These are phyloP conservation scores for Penicillium italicum DNA, from an alignment of 2,329 filamentous ascomycete species.

Conservation along the genomic window DNA sequence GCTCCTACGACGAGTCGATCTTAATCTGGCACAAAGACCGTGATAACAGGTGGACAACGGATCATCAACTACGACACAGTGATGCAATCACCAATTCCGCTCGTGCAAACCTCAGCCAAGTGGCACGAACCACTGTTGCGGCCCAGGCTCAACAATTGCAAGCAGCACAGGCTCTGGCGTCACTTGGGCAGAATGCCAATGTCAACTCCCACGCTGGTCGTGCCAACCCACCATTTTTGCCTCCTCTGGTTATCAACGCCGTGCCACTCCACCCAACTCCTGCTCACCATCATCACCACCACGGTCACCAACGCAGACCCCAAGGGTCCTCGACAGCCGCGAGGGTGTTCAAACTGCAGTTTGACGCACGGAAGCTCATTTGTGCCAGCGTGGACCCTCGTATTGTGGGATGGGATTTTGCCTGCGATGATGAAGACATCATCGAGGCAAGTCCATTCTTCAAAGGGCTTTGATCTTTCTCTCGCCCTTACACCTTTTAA, in stretches of 20 bases:
- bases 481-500: not conserved
- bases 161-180: conserved; percentile 15
- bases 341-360: conserved; percentile 93
- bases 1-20: conserved; percentile 92
- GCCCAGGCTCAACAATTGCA: conserved; percentile 22
- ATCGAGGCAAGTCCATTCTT: conserved; percentile 77
- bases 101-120: conserved; percentile 18
- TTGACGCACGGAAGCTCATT: conserved; percentile 87
- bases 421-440: conserved; percentile 75
- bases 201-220: conserved; percentile 1
- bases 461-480: conserved; percentile 41
- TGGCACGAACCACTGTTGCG: conserved; percentile 18
- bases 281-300: conserved; percentile 18
- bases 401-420: conserved; percentile 98
- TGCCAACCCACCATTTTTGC: conserved; percentile 1
- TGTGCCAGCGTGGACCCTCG: conserved; percentile 88
- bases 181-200: conserved; percentile 6
- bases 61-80: conserved; percentile 67
- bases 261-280: not conserved
- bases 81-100: conserved; percentile 45
- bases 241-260: conserved; percentile 1
- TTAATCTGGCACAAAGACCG: conserved; percentile 89
- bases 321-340: conserved; percentile 38
- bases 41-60: conserved; percentile 78
- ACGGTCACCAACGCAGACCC: conserved; percentile 22